These are phyloP conservation scores for Colletotrichum lupini DNA, from an alignment of 2,329 filamentous ascomycete genomes.

Conservation along the genomic window DNA sequence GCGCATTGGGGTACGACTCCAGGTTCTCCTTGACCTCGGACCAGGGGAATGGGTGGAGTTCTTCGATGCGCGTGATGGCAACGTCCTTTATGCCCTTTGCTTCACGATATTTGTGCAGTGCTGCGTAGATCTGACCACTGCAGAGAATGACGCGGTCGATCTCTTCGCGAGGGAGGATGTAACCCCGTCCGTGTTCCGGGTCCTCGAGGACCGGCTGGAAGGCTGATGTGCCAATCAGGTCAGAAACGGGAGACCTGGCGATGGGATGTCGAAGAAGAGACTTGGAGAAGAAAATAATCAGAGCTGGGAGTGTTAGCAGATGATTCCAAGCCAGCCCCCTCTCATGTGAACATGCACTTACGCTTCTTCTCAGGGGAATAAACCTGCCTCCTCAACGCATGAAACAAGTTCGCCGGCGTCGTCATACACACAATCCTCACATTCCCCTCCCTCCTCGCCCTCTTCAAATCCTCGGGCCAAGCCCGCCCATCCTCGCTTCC, in stretches of 20 bases:
- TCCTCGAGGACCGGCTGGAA: slow-evolving; percentile 99
- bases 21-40: slow-evolving; percentile 37
- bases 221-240: slow-evolving; percentile 89
- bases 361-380: slow-evolving; percentile 97
- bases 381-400: slow-evolving; percentile 95
- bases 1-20: slow-evolving; percentile 37
- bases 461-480: slow-evolving; percentile 84
- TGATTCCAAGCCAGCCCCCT: too few species aligned
- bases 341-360: slow-evolving; percentile 59
- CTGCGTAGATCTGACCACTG: slow-evolving; percentile 91
- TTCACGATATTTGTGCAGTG: slow-evolving; percentile 71
- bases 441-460: slow-evolving; percentile 99
- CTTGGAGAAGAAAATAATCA: slow-evolving; percentile 98
- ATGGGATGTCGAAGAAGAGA: slow-evolving; percentile 93
- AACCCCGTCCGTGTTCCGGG: slow-evolving; percentile 74
- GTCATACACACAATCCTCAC: slow-evolving; percentile 99
- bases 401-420: slow-evolving; percentile 95
- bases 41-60: slow-evolving; percentile 43
- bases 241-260: slow-evolving; percentile 86
- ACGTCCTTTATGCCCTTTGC: slow-evolving; percentile 25
- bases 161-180: slow-evolving; percentile 81
- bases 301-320: slow-evolving; percentile 62
- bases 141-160: slow-evolving; percentile 95
- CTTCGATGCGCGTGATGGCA: slow-evolving; percentile 40
- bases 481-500: slow-evolving; percentile 96